phyloP scores from a whole-genome alignment of 2,329 filamentous ascomycete species.

The Phyllosticta capitalensis region DNA sequence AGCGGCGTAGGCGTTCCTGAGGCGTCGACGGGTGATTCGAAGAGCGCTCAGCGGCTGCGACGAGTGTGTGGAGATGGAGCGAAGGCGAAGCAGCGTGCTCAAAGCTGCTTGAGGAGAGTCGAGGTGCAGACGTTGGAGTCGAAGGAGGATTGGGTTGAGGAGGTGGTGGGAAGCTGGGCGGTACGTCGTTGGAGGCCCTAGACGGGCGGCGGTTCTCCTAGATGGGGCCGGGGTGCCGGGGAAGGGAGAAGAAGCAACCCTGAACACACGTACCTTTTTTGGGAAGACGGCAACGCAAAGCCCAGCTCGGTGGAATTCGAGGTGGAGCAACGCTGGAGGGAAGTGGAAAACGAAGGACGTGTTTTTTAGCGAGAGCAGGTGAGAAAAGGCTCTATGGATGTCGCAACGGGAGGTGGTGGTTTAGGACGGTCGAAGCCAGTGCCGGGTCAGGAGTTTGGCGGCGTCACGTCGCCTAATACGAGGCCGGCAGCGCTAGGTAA shows the following conservation, averaged over 20 bases:
- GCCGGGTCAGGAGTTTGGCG: slow-evolving; percentile 10
- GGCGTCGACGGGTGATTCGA: background rate
- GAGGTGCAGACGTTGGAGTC: background rate
- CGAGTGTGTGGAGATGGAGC: background rate
- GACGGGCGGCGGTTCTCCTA: background rate
- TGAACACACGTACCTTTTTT: background rate
- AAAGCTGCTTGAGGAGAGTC: background rate
- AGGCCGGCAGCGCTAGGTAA: slow-evolving; percentile 13
- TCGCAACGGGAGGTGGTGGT: background rate
- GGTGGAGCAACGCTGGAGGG: too few species aligned
- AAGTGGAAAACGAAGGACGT: background rate
- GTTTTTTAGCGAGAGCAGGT: background rate
- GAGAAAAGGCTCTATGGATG: background rate
- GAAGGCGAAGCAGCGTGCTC: background rate
- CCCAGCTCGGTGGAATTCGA: too few species aligned
- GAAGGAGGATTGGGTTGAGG: background rate
- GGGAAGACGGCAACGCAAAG: background rate
- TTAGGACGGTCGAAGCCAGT: background rate
- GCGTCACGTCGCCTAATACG: slow-evolving; percentile 10
- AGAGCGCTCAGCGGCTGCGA: background rate
- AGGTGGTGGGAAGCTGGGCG: background rate
- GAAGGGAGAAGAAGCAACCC: background rate
- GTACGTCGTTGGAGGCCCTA: slow-evolving; percentile 3
- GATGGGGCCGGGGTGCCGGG: background rate
- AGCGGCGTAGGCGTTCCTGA: background rate